Evolutionary conservation across 129 eudicot species (phyloP).

Genomic region (Escallonia herrerae): DNA sequence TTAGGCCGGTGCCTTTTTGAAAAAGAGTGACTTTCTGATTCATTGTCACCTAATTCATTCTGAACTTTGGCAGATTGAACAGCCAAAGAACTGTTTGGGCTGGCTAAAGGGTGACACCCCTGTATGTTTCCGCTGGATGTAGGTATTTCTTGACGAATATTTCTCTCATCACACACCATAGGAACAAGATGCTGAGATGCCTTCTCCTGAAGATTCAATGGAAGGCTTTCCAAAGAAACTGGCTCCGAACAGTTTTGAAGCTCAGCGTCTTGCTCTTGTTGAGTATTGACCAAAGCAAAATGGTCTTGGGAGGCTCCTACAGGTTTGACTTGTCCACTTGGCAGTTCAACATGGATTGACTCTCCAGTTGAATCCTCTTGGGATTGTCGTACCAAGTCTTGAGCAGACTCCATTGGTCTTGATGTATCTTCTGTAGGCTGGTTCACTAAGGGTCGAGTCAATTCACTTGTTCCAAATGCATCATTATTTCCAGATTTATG

Average conservation of each 20-base stretch:
- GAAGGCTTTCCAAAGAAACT: constrained; percentile 20
- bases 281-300: constrained; percentile 12
- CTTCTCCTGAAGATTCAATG: constrained; percentile 22
- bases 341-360: constrained; percentile 12
- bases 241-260: constrained; percentile 16
- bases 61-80: constrained; percentile 23
- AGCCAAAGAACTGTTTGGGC: constrained; percentile 11
- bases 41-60: constrained; percentile 14
- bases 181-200: constrained; percentile 15
- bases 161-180: constrained; percentile 18
- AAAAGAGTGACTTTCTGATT: constrained; percentile 17
- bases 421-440: constrained; percentile 20
- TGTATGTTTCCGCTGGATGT: constrained; percentile 1
- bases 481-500: constrained; percentile 3
- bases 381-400: constrained; percentile 4
- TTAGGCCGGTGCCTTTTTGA: constrained; percentile 6
- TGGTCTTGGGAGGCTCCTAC: constrained; percentile 16
- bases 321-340: not conserved
- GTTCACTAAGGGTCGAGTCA: constrained; percentile 7
- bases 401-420: constrained; percentile 10
- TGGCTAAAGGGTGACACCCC: constrained; percentile 12
- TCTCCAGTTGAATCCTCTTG: constrained; percentile 11
- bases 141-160: constrained; percentile 4
- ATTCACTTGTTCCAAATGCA: not conserved
- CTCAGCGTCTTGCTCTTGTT: constrained; percentile 22